Conservation (phyloP, 177 flowering plant genomes). For the Vitis hybrid region DNA sequence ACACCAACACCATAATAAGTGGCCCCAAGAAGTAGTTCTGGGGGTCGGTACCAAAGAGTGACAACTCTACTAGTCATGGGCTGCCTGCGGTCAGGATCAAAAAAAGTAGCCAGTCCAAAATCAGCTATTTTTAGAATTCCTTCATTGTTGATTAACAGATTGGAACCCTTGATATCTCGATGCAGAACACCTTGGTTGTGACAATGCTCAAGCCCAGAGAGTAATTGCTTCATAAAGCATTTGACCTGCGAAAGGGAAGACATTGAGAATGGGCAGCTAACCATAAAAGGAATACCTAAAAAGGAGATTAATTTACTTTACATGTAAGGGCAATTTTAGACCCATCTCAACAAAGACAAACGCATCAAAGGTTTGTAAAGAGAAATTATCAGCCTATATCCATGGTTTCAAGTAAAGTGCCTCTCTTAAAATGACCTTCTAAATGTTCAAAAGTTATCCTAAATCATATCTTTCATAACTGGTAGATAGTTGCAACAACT, state of each 20-base stretch:
- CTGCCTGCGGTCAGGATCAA: constrained; percentile 39
- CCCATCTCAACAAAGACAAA: too few relatives aligned
- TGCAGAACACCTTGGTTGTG: constrained; percentile 55
- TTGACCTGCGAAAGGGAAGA: constrained; percentile 39
- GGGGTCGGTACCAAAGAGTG: constrained; percentile 71
- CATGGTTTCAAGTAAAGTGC: too few relatives aligned
- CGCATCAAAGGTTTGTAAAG: too few relatives aligned
- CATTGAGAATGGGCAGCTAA: not conserved
- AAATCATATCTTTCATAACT: too few relatives aligned
- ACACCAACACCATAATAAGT: constrained; percentile 54
- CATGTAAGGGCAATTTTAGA: too few relatives aligned
- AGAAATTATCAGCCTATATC: too few relatives aligned
- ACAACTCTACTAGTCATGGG: constrained; percentile 68
- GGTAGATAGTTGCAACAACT: too few relatives aligned
- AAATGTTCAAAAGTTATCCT: too few relatives aligned
- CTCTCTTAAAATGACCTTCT: too few relatives aligned
- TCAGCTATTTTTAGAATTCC: constrained; percentile 66
- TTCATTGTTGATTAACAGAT: constrained; percentile 57
- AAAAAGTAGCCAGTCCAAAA: constrained; percentile 63
- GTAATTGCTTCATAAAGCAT: constrained; percentile 61
- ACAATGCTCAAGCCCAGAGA: constrained; percentile 67
- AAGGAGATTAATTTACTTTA: not conserved
- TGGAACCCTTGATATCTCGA: constrained; percentile 70
- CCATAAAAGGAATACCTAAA: not conserved
- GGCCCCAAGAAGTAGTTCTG: constrained; percentile 72